Conservation (phyloP, 768 basidiomycete genomes). For the Hortiboletus flavorubellus region DNA sequence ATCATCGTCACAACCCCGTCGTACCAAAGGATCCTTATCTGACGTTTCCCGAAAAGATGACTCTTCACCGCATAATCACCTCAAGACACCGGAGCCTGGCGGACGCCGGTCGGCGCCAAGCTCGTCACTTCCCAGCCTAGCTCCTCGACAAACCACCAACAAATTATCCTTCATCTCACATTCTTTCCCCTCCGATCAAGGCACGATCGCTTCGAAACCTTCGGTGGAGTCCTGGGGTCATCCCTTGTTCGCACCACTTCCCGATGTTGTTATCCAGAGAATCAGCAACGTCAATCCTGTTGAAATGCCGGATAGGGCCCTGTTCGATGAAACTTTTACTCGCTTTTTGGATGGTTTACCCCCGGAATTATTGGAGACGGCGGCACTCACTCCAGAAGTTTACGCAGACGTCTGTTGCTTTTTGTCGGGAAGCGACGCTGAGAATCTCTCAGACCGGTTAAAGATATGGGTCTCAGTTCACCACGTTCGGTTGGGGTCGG, state of each 20-base stretch:
- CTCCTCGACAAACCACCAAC: constrained; percentile 23
- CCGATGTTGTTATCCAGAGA: constrained; percentile 50
- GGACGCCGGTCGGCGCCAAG: constrained; percentile 16
- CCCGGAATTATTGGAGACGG: constrained; percentile 56
- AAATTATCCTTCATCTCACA: constrained; percentile 46
- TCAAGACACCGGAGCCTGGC: constrained; percentile 24
- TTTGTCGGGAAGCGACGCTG: constrained; percentile 36
- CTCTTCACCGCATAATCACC: constrained; percentile 11
- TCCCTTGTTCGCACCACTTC: constrained; percentile 57
- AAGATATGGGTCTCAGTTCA: constrained; percentile 57
- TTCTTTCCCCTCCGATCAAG: constrained; percentile 37
- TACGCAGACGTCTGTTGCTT: constrained; percentile 52
- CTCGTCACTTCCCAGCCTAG: constrained; percentile 23
- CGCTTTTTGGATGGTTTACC: constrained; percentile 51
- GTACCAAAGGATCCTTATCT: constrained; percentile 25
- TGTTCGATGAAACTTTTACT: constrained; percentile 49
- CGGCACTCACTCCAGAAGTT: constrained; percentile 50
- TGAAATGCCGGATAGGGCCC: constrained; percentile 57
- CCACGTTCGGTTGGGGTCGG: constrained; percentile 59
- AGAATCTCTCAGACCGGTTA: constrained; percentile 38
- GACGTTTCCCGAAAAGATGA: constrained; percentile 18
- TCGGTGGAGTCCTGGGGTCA: constrained; percentile 59
- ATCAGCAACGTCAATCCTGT: constrained; percentile 50
- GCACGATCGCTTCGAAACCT: constrained; percentile 37
- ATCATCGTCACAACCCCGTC: constrained; percentile 29